Evolutionary conservation across 1,139 yeast species (phyloP), one percentile per base, ranked within the genome.

Genomic region (Torulaspora globosa): DNA sequence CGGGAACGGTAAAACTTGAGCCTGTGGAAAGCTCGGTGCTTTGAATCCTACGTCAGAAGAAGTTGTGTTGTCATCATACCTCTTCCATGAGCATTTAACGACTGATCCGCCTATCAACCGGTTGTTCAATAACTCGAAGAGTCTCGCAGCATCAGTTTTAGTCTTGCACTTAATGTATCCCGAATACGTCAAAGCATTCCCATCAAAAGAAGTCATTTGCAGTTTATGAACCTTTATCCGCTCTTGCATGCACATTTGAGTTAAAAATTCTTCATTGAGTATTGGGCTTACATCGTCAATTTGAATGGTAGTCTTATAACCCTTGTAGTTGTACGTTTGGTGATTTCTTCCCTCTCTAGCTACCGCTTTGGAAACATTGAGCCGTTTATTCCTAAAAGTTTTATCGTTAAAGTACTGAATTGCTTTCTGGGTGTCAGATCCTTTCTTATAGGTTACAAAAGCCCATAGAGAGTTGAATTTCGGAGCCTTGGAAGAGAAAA

Each of bases 401-500:
- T 55, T 49, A n/a, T 58, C 59, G 47, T 70, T 61, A 33, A 62
- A 57, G 15, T 46, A 44, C 11, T 49, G 43, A n/a, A 68, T 57
- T 2, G 72, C 68, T 14, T 48, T 43, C 3, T 50, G 40, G 1
- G 68, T 65, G 46, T 67, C 68, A 5, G 47, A 38, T 7, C 62
- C 59, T 31, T 61, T 61, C 36, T 70, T 69, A 57, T 69, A 67
- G 0, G 75, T 74, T 6, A 74, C 64, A 40, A 74, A 65, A 3
- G 76, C 73, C 78, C 79, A 75, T 16, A 71, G 51, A 1, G 76
- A 73, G 23, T 68, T 65, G 44, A 57, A 67, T 36, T 57, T 62
- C 0, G 64, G 58, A 12, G 69, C 72, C 19, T 63, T 63, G 23
- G 74, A 66, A 9, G 71, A 60, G 41, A 64, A 67, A 3, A 74